Base-by-base conservation (phyloP, 805 yeast genomes). In the Kodamaea restingae region DNA sequence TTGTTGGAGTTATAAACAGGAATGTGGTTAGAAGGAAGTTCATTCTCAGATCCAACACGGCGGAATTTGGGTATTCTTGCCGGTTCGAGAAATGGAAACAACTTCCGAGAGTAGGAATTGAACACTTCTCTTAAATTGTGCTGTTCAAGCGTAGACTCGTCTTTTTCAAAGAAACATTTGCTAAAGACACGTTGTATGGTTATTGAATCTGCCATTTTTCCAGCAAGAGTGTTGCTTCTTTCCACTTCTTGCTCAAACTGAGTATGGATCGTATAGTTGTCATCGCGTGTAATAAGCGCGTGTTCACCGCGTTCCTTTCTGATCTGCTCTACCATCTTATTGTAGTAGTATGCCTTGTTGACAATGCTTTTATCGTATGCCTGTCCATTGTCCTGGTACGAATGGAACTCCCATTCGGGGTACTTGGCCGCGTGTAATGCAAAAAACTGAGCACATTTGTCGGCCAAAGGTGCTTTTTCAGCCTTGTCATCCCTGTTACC, bases 201-300 rank as follows among this genome's bases (percentile, higher is more conserved):
- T 1, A 50, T 45, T 3, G 61, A 49, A 44, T 66, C 71, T 0
- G 60, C 63, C 65, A 66, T 61, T 7, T 37, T 25, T 15, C 47
- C 52, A 15, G 52, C 60, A 1, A 51, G 45, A 4, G 17, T 17
- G 15, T 34, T 32, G n/a, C 61, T 53, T n/a, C 41, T 39, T 3
- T 41, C 35, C 1, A 56, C 40, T 12, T 43, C 42, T 12, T 44
- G 22, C 7, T 40, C 18, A 40, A 49, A 62, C 20, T 46, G 38
- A 2, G 42, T 35, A 15, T 49, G 39, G 18, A 63, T 54, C 3
- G 50, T 43, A 2, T 25, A 31, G 29, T 52, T 52, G 22, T 58
- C 56, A 6, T 28, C 22, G 15, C 25, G 31, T 24, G 52, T 40
- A 8, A 49, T 37, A n/a, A 20, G 18, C 26, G 35, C 35, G 8